phyloP scores from a whole-genome alignment of 2,329 filamentous ascomycete species.

The Tolypocladium inflatum region DNA sequence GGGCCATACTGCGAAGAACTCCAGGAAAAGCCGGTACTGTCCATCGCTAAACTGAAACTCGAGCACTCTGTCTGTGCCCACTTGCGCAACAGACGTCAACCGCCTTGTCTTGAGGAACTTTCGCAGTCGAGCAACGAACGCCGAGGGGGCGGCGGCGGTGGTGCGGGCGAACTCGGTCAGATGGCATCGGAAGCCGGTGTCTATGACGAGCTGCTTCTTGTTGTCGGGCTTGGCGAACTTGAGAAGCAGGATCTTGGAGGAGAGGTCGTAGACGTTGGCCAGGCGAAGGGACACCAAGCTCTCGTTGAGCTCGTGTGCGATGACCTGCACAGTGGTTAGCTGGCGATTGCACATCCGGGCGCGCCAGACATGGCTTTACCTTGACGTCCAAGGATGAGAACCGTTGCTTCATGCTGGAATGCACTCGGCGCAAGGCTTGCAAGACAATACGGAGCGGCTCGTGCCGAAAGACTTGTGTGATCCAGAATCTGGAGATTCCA shows the following conservation, averaged over 20 bases:
- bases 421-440: neutral
- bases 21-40: slow-evolving; percentile 75
- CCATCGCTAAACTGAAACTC: slow-evolving; percentile 92
- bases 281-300: slow-evolving; percentile 71
- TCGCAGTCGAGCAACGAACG: slow-evolving; percentile 75
- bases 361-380: slow-evolving; percentile 24
- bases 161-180: slow-evolving; percentile 84
- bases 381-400: slow-evolving; percentile 75
- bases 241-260: slow-evolving; percentile 87
- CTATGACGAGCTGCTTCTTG: slow-evolving; percentile 83
- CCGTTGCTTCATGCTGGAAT: slow-evolving; percentile 60
- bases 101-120: slow-evolving; percentile 83
- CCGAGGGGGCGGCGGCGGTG: slow-evolving; percentile 73
- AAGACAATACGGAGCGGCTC: neutral
- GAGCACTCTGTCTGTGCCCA: slow-evolving; percentile 89
- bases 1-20: slow-evolving; percentile 69
- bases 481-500: neutral
- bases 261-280: slow-evolving; percentile 92
- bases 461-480: neutral
- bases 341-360: neutral
- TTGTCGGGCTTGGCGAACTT: slow-evolving; percentile 88
- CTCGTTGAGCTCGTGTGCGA: slow-evolving; percentile 81
- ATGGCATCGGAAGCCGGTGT: slow-evolving; percentile 93
- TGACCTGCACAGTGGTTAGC: slow-evolving; percentile 50
- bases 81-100: slow-evolving; percentile 70